Evolutionary conservation across 495 filamentous ascomycete species (phyloP), one percentile per base, ranked within the genome.

Genomic region (Xylona heveae): DNA sequence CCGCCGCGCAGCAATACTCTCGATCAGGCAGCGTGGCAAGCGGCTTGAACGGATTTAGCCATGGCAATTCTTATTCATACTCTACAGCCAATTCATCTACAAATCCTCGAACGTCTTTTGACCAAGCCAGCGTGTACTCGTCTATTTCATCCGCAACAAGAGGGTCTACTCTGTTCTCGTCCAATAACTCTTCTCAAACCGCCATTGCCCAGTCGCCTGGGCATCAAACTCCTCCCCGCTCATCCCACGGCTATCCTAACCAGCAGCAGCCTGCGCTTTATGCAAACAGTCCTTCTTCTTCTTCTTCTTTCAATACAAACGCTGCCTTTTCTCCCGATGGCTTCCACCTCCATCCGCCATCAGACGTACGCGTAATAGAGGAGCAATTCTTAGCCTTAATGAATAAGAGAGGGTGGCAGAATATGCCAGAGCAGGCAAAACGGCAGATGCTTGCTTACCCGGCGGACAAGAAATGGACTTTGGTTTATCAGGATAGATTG

Each of bases 391-490:
- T 83, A 39, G 76, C 77, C 20, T 57, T 97, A 42, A 97, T 97
- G 90, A 72, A 88, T 42, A 95, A 97, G 52, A 72, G 88, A 46
- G 88, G 84, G 35, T 95, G 81, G 76, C 82, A 90, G 52, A 83
- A 84, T 46, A 63, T 95, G 32, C 88, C 88, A n/a, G 88, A 95
- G 42, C 80, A 91, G 51, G 90, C 85, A 17, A 69, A 75, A 41
- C 63, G 85, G 37, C 88, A 95, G 53, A 94, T 97, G 82, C 61
- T 83, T 51, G 78, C 82, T 10, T 95, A 97, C 45, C 79, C 82
- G 8, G 63, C 85, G 17, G 66, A 67, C 27, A 95, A 95, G 58
- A 97, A 97, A 58, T 97, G 88, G 88, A 90, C 81, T 1, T 60
- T 97, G 37, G 81, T 97, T 30, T 74, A 94, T 48, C 85, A 97